A percentile compares a stretch with the other conserved stretches of the same genome.
These are phyloP conservation scores for Gyromitra esculenta DNA, from an alignment of 2,329 filamentous ascomycete genomes.

Conservation along the genomic window DNA sequence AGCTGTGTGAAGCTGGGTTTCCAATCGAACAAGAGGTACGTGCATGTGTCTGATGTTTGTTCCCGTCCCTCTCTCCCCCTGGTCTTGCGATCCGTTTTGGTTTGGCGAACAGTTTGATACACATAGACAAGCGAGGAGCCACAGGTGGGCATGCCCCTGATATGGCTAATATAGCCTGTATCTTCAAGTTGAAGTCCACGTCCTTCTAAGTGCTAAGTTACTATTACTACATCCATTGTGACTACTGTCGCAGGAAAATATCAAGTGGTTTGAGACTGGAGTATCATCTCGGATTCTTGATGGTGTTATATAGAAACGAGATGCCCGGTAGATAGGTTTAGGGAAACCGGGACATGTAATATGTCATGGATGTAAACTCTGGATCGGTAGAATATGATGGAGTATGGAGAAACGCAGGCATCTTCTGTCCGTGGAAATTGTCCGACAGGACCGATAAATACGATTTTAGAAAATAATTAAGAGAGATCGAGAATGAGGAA, in stretches of 20 bases:
- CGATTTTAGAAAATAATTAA: conserved; percentile 38
- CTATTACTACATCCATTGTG: conserved; percentile 39
- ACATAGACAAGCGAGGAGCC: conserved; percentile 51
- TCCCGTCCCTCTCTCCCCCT: conserved; percentile 47
- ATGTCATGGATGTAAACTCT: conserved; percentile 50
- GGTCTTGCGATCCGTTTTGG: conserved; percentile 50
- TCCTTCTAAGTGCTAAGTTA: conserved; percentile 30
- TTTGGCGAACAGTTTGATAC: conserved; percentile 54
- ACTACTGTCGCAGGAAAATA: conserved; percentile 41
- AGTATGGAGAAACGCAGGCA: conserved; percentile 40
- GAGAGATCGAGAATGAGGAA: conserved; percentile 36
- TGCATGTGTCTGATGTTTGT: conserved; percentile 55
- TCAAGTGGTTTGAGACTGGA: conserved; percentile 45
- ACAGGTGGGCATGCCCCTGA: conserved; percentile 44
- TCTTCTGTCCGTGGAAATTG: conserved; percentile 38
- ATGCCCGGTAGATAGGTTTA: conserved; percentile 45
- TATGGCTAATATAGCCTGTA: conserved; percentile 52
- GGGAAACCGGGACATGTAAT: conserved; percentile 46
- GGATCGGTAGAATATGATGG: conserved; percentile 47
- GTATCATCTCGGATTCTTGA: conserved; percentile 51
- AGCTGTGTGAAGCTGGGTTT: conserved; percentile 51
- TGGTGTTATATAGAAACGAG: conserved; percentile 51
- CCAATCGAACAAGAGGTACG: conserved; percentile 54
- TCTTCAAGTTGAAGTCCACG: conserved; percentile 47
- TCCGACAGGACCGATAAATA: conserved; percentile 46